Evolutionary conservation across 2,329 filamentous ascomycete species (phyloP).

Genomic region (Penicillium sp.): DNA sequence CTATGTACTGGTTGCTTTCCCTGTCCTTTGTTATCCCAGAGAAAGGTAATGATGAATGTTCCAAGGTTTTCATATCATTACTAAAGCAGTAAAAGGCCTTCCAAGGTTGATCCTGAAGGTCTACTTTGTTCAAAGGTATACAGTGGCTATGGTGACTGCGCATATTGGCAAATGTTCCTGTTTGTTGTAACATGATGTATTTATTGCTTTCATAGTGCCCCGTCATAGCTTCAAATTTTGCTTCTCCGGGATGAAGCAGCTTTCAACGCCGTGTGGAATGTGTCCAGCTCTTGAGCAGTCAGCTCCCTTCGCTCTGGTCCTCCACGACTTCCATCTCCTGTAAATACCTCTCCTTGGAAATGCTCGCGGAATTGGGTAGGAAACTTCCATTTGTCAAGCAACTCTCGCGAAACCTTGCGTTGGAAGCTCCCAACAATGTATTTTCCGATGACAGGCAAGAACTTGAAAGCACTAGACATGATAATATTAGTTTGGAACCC

Average conservation of each 20-base stretch:
- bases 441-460: conserved; percentile 58
- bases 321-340: conserved; percentile 33
- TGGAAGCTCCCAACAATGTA: conserved; percentile 58
- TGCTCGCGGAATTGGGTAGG: conserved; percentile 20
- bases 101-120: not conserved
- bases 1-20: too few relatives aligned
- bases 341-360: conserved; percentile 16
- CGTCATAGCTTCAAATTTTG: conserved; percentile 19
- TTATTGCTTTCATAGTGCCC: not conserved
- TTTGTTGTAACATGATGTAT: not conserved
- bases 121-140: not conserved
- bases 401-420: conserved; percentile 44
- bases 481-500: not conserved
- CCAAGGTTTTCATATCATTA: too few relatives aligned
- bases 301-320: conserved; percentile 30
- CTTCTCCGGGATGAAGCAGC: conserved; percentile 19
- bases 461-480: conserved; percentile 58
- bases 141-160: too few relatives aligned
- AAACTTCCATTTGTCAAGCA: conserved; percentile 59
- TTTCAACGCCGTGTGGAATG: conserved; percentile 18
- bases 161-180: not conserved
- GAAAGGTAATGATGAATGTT: too few relatives aligned
- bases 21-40: too few relatives aligned
- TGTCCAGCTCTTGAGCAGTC: conserved; percentile 13
- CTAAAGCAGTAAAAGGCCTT: too few relatives aligned